Evolutionary conservation across 805 yeast genomes (phyloP), one percentile per base, ranked within the genome.

Genomic region (Suhomyces prunicola): DNA sequence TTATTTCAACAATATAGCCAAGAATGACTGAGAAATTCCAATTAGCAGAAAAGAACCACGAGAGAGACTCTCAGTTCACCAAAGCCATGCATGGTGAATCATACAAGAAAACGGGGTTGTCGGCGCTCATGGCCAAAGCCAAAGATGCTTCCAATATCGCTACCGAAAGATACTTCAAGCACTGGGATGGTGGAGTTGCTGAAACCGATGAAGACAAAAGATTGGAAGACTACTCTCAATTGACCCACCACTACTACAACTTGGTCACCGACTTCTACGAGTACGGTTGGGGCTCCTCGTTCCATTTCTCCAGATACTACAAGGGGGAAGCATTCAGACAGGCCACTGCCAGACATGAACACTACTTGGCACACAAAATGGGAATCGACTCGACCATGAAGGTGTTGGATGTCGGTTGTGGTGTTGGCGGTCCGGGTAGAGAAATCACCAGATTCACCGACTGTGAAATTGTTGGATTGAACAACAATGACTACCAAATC

Each of bases 391-490:
- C 85, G 62, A 82, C 84, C 62, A 88, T 88, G 90, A 85, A 86
- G 66, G 99, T 93, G 15, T 81, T 93, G 62, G 99, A 93, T 69
- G 99, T 93, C 53, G 99, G 99, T 47, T 94, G 99, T 78, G 99
- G 99, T 80, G 97, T 93, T 64, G 99, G 99, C 69, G 99, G 99
- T 44, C 99, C 99, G 65, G 97, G 97, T 22, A 87, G 97, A 73
- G 97, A 94, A 77, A 93, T 93, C 66, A 81, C 87, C 56, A 84
- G 97, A 69, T 93, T 93, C 79, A 87, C 98, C 49, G 90, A 87
- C 64, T 87, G 91, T 75, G 76, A 83, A 63, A 80, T 93, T 68
- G 88, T 88, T 57, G 99, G 99, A 49, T 80, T 93, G 64, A 93
- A 93, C 79, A 93, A 94, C 80, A 94, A 94, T 71, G 99, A 94